Base-by-base conservation (phyloP, 1,139 yeast species). In the Suhomyces bolitotheri region DNA sequence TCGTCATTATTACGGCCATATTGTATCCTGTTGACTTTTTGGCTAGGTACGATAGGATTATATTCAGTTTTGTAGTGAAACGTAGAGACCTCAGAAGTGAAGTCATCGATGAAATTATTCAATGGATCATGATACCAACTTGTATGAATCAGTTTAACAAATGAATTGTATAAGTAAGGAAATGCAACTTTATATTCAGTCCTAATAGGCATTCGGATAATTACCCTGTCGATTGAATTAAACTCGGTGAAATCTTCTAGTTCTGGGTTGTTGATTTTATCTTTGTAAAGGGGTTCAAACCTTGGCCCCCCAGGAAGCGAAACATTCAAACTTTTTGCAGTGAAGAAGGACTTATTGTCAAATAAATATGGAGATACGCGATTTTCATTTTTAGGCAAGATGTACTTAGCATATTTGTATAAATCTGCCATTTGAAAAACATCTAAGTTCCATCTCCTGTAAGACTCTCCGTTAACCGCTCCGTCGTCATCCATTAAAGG, bases 281-380 rank as follows among this genome's bases (percentile, higher is more conserved):
- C 84, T 40, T 81, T 80, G 60, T 70, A 80, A n/a, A 90, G 60
- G 0, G 96, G 96, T 59, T 90, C 97, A 58, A 90, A 92, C 53
- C 83, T 87, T 4, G 99, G 98, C 0, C 98, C 99, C 3, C 96
- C 96, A 0, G 97, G 97, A 25, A 92, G 70, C 1, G 95, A 82
- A 34, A 82, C 73, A 52, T 89, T 89, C 40, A 94, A 69, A 6
- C 95, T 92, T 52, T 92, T 92, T 1, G 97, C 95, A 0, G 97
- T 89, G 55, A 83, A 78, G 45, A 92, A 85, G 0, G 96, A 72
- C 38, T 82, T 73, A 40, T 76, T 79, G 49, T 89, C 89, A 56
- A 89, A 92, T 25, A 88, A 61, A 51, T 84, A 46, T 7, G 31
- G 14, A 3, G 10, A 25, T 29, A 82, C 82, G 14, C 75, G 67